Conservation (phyloP, 164 flowering plant genomes). For the Cinnamomum micranthum region DNA sequence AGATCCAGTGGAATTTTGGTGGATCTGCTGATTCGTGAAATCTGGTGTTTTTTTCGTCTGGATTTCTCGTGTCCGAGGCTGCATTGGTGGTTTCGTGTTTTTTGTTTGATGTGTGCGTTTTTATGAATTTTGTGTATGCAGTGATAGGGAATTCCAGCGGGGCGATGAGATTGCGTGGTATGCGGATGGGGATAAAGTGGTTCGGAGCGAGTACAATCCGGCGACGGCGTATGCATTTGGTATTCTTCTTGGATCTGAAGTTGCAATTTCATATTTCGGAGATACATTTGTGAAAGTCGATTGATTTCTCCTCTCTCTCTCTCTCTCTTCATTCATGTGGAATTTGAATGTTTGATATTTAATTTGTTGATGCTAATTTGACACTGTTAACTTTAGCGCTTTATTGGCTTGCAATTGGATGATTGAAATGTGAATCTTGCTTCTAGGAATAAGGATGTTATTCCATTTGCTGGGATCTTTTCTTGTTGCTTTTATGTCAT, state of each 20-base stretch:
- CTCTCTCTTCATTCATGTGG: not conserved
- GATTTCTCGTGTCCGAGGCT: not conserved
- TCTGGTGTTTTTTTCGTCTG: not conserved
- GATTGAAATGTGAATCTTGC: not conserved
- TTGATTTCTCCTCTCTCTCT: not conserved
- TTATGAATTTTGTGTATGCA: constrained; percentile 27
- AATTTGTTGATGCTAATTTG: not conserved
- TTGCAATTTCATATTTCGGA: not conserved
- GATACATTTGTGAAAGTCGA: not conserved
- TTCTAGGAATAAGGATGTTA: not conserved
- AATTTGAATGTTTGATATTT: not conserved
- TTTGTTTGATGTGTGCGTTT: constrained; percentile 12
- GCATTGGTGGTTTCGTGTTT: constrained; percentile 6
- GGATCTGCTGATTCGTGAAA: constrained; percentile 35
- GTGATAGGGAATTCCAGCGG: constrained; percentile 85
- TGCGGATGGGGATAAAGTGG: constrained; percentile 88
- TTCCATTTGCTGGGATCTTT: not conserved
- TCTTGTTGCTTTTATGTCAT: not conserved
- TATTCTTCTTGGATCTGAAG: constrained; percentile 21
- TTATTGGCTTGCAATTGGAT: not conserved
- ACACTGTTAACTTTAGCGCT: not conserved
- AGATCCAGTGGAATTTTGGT: constrained; percentile 38
- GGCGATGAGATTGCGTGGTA: constrained; percentile 98
- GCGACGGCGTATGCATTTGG: constrained; percentile 93
- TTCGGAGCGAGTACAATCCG: constrained; percentile 81